phyloP scores from a whole-genome alignment of 495 filamentous ascomycete species.

The Cercophora sp. region DNA sequence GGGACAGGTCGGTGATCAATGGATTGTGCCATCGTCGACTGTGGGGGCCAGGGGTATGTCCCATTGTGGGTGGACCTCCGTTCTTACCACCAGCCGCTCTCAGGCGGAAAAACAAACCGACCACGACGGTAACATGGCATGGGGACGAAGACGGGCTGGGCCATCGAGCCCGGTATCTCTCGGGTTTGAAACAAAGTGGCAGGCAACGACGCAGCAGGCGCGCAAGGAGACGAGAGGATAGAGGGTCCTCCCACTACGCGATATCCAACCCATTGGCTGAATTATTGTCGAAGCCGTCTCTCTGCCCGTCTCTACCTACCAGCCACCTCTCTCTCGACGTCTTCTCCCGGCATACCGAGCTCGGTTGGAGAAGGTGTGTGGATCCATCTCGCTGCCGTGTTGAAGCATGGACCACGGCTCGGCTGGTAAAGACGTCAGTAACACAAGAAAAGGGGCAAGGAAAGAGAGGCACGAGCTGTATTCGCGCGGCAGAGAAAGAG shows the following conservation, averaged over 20 bases:
- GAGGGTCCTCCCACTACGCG: too few species aligned
- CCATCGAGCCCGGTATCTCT: not conserved
- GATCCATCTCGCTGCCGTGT: not conserved
- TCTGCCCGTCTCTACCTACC: not conserved
- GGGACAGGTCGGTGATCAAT: too few species aligned
- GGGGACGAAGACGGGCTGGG: not conserved
- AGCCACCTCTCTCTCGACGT: not conserved
- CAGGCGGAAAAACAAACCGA: constrained; percentile 6
- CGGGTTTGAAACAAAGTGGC: constrained; percentile 6
- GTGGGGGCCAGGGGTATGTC: not conserved
- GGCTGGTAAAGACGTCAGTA: constrained; percentile 17
- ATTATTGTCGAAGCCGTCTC: too few species aligned
- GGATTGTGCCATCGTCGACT: too few species aligned
- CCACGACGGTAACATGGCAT: constrained; percentile 7
- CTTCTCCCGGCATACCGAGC: constrained; percentile 1
- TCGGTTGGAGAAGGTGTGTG: not conserved
- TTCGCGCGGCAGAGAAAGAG: constrained; percentile 15
- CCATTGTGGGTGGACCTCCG: too few species aligned
- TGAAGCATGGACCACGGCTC: constrained; percentile 20
- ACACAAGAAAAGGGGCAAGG: not conserved
- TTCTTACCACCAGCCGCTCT: not conserved
- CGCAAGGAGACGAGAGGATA: too few species aligned
- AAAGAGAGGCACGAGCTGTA: constrained; percentile 12
- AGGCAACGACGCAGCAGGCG: too few species aligned
- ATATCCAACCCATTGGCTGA: too few species aligned